Conservation (phyloP, 768 basidiomycete genomes). For the Auricularia sp. region DNA sequence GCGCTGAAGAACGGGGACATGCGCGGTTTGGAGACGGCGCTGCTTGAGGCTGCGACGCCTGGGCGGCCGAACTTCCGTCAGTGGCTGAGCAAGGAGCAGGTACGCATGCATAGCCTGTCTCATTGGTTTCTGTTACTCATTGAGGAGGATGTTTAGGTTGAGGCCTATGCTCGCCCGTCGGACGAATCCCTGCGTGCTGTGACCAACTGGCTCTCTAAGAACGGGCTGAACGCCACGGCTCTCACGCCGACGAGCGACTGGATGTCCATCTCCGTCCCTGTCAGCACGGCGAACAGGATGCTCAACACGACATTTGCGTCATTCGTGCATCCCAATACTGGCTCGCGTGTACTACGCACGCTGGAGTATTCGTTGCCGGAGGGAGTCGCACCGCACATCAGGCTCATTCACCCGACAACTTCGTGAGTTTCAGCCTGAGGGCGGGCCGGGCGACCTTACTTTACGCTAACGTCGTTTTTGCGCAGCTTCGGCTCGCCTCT, state of each 20-base stretch:
- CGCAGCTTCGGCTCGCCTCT: too few species aligned
- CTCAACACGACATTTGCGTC: constrained; percentile 18
- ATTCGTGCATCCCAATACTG: constrained; percentile 16
- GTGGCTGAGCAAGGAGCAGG: constrained; percentile 25
- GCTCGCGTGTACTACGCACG: constrained; percentile 17
- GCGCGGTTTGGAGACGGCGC: too few species aligned
- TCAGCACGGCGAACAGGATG: constrained; percentile 19
- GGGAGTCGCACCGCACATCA: constrained; percentile 15
- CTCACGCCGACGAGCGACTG: constrained; percentile 17
- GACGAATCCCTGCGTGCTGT: too few species aligned
- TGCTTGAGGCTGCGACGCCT: constrained; percentile 20
- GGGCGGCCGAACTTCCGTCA: constrained; percentile 16
- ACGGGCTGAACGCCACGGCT: too few species aligned
- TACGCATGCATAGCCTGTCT: constrained; percentile 1
- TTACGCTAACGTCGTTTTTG: too few species aligned
- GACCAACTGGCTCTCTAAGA: too few species aligned
- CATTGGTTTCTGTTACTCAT: too few species aligned
- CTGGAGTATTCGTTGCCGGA: constrained; percentile 20
- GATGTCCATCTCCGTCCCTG: constrained; percentile 18
- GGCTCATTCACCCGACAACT: constrained; percentile 22
- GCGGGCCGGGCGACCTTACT: too few species aligned
- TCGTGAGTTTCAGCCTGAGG: constrained; percentile 10
- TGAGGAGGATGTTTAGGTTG: too few species aligned
- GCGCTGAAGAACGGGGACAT: too few species aligned
- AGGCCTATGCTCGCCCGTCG: too few species aligned